Evolutionary conservation across 1,284 basidiomycete species (phyloP).

Genomic region (Trichosporon sp.): DNA sequence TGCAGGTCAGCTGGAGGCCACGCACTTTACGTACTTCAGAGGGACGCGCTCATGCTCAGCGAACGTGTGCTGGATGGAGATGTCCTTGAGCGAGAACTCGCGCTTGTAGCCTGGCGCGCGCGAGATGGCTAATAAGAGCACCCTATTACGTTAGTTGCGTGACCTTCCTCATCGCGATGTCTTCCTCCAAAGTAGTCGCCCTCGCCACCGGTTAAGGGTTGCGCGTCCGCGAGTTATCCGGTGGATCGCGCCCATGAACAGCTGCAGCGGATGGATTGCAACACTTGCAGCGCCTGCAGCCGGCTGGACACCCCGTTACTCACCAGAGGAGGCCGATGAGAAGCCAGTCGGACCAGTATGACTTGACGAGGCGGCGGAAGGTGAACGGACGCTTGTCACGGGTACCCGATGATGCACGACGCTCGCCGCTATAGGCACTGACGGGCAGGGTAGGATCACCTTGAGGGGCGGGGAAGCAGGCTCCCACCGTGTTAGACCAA

Average conservation of each 20-base stretch:
- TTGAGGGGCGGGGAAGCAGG: conserved; percentile 6
- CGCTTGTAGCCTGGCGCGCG: conserved; percentile 73
- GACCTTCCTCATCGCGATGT: not conserved
- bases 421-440: conserved; percentile 14
- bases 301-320: conserved; percentile 33
- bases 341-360: conserved; percentile 55
- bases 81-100: conserved; percentile 75
- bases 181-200: not conserved
- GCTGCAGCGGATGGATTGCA: too few relatives aligned
- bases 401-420: conserved; percentile 13
- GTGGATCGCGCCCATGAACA: too few relatives aligned
- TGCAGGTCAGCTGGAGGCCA: conserved; percentile 38
- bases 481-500: conserved; percentile 1
- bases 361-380: conserved; percentile 20
- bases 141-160: conserved; percentile 51
- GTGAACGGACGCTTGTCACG: conserved; percentile 12
- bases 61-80: conserved; percentile 64
- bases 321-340: conserved; percentile 67
- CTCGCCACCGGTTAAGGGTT: not conserved
- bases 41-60: conserved; percentile 80
- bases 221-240: too few relatives aligned
- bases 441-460: not conserved
- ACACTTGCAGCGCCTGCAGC: not conserved
- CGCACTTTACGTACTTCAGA: conserved; percentile 49
- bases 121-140: conserved; percentile 64